Conservation (phyloP, 805 yeast species). For the Metschnikowia shivogae region DNA sequence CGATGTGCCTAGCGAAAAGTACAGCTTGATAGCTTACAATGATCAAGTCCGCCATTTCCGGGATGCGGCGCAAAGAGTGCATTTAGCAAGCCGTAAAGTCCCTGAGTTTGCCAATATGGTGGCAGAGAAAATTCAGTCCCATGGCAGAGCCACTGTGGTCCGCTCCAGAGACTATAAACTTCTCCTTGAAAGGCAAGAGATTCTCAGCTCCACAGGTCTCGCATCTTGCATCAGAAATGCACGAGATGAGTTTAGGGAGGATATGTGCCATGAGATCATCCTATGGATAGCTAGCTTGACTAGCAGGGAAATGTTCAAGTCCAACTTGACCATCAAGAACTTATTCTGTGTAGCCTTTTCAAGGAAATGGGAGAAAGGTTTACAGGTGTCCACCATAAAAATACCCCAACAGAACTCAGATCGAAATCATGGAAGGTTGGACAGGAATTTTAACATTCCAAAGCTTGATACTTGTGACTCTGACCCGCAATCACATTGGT, state of each 20-base stretch:
- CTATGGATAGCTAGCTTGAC: slow-evolving; percentile 62
- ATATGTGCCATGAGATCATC: slow-evolving; percentile 69
- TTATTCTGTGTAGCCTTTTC: slow-evolving; percentile 56
- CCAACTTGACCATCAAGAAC: slow-evolving; percentile 44
- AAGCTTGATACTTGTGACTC: slow-evolving; percentile 19
- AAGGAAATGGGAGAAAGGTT: slow-evolving; percentile 59
- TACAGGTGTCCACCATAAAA: slow-evolving; percentile 7
- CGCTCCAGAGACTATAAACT: slow-evolving; percentile 49
- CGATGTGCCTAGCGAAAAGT: slow-evolving; percentile 43
- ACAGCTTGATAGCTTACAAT: slow-evolving; percentile 62
- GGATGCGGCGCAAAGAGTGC: slow-evolving; percentile 67
- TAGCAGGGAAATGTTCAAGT: slow-evolving; percentile 48
- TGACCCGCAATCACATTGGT: slow-evolving; percentile 33
- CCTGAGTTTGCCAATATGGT: slow-evolving; percentile 69
- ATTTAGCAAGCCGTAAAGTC: slow-evolving; percentile 59
- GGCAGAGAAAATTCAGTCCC: slow-evolving; percentile 53
- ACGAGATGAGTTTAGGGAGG: slow-evolving; percentile 73
- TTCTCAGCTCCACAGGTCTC: slow-evolving; percentile 59
- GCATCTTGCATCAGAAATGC: slow-evolving; percentile 61
- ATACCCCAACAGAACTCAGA: slow-evolving; percentile 5
- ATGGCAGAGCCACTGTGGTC: slow-evolving; percentile 69
- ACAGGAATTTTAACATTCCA: slow-evolving; percentile 35
- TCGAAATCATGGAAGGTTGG: slow-evolving; percentile 32
- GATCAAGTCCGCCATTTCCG: slow-evolving; percentile 73
- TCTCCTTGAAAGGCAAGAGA: slow-evolving; percentile 50